Percentiles rank a stretch among this genome's conserved stretches.
Evolutionary conservation across 306 rosid genomes (phyloP).

Genomic region (Medicago arabica): DNA sequence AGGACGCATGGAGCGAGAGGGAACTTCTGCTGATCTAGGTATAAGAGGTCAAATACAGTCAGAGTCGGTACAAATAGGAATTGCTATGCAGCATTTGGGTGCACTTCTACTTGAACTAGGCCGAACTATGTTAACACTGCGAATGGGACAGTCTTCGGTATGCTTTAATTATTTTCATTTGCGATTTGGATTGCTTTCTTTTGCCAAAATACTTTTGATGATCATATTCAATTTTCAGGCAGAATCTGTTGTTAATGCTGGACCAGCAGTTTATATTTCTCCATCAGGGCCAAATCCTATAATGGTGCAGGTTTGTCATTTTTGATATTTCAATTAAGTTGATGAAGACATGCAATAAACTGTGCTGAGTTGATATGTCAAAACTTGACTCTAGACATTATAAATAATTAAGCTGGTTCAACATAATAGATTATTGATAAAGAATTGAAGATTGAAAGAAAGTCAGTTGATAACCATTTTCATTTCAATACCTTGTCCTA

Average conservation of each 20-base stretch:
- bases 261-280: slow-evolving; percentile 96
- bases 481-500: not conserved
- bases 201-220: slow-evolving; percentile 28
- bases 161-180: slow-evolving; percentile 45
- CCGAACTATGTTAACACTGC: slow-evolving; percentile 91
- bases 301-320: slow-evolving; percentile 92
- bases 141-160: slow-evolving; percentile 89
- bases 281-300: slow-evolving; percentile 96
- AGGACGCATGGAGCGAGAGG: slow-evolving; percentile 82
- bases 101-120: slow-evolving; percentile 96
- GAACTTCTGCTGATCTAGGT: slow-evolving; percentile 61
- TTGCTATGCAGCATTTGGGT: slow-evolving; percentile 91
- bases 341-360: slow-evolving; percentile 30
- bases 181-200: slow-evolving; percentile 38
- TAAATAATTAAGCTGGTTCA: slow-evolving; percentile 18
- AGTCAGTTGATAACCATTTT: slow-evolving; percentile 13
- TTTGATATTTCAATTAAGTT: slow-evolving; percentile 12
- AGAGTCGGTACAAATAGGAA: slow-evolving; percentile 75
- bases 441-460: slow-evolving; percentile 23
- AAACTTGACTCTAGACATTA: slow-evolving; percentile 30
- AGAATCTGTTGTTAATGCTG: slow-evolving; percentile 80
- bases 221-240: slow-evolving; percentile 63
- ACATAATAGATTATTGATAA: slow-evolving; percentile 27
- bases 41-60: slow-evolving; percentile 79
- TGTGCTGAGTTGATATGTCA: slow-evolving; percentile 10